phyloP scores from a whole-genome alignment of 768 basidiomycete genomes.

The Auricularia sp. region DNA sequence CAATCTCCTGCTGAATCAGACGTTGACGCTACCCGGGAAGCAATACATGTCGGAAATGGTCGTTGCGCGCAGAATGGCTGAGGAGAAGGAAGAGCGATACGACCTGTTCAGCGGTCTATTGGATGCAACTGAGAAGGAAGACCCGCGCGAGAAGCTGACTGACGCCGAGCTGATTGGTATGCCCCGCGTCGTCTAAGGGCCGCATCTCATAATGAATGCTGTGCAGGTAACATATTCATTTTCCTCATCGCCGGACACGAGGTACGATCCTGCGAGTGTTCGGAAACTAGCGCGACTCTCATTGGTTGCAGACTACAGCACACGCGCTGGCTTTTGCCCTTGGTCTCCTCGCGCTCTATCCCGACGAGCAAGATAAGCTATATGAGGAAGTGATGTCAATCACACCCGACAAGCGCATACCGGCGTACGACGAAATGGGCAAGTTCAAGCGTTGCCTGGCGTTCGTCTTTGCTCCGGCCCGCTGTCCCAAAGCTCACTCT shows the following conservation, averaged over 20 bases:
- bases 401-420: neutral
- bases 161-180: neutral
- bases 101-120: neutral
- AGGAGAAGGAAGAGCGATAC: neutral
- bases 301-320: constrained; percentile 33
- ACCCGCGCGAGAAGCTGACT: neutral
- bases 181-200: neutral
- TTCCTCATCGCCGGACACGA: neutral
- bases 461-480: neutral
- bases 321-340: constrained; percentile 38
- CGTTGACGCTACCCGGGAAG: neutral
- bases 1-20: neutral
- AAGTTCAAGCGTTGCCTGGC: neutral
- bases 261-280: neutral
- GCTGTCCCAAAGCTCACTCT: neutral
- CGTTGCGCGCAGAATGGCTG: neutral
- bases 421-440: neutral
- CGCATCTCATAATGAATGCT: neutral
- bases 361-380: constrained; percentile 40
- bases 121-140: neutral
- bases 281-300: neutral
- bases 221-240: neutral
- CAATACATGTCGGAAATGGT: neutral
- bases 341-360: constrained; percentile 35
- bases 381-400: constrained; percentile 34